Conservation (phyloP, 2,329 filamentous ascomycete species). For the Dactylellina cionopaga region DNA sequence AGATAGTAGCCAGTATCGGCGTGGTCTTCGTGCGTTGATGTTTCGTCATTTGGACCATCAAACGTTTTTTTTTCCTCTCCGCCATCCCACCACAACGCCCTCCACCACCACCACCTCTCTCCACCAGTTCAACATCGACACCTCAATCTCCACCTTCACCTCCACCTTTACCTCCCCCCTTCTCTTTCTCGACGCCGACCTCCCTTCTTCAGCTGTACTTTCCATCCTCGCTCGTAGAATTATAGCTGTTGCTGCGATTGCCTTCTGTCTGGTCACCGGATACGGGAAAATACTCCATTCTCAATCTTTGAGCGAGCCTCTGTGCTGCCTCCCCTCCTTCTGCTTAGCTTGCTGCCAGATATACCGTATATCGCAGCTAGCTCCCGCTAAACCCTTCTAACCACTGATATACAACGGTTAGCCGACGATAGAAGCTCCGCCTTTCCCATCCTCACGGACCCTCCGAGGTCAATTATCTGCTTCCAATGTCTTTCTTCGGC, state of each 20-base stretch:
- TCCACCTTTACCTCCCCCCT: conserved; percentile 11
- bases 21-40: conserved; percentile 1
- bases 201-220: not conserved
- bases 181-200: conserved; percentile 4
- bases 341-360: not conserved
- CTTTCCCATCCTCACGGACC: not conserved
- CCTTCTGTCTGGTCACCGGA: no score
- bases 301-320: not conserved
- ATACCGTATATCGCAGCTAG: not conserved
- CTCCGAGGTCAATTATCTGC: conserved; percentile 11
- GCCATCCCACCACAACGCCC: conserved; percentile 11
- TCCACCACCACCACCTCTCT: conserved; percentile 2
- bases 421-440: conserved; percentile 1
- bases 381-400: not conserved
- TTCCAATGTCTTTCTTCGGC: conserved; percentile 87
- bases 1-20: no score
- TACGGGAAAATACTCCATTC: no score
- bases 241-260: no score
- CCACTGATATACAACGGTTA: not conserved
- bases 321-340: not conserved
- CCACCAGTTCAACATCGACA: not conserved
- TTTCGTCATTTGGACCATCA: no score
- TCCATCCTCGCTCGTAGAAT: not conserved
- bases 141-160: conserved; percentile 24
- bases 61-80: not conserved